Conservation (phyloP, 345 rosid species). For the Anastatica hierochuntica region DNA sequence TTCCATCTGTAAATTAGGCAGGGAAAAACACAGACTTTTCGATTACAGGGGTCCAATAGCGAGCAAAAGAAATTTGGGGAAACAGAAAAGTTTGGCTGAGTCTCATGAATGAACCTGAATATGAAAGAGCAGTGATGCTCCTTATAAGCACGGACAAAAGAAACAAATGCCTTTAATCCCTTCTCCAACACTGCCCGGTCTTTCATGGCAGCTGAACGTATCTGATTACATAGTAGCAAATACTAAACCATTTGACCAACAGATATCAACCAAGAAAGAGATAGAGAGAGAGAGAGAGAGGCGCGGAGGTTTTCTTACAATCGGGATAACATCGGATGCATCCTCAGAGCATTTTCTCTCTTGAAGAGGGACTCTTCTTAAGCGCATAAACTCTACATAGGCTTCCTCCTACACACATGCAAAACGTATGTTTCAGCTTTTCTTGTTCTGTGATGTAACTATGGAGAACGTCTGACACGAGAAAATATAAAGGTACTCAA, state of each 20-base stretch:
- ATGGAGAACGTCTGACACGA: neutral
- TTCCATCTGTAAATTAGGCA: constrained; percentile 56
- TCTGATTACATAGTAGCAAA: constrained; percentile 28
- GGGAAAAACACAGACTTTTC: neutral
- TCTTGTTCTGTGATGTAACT: neutral
- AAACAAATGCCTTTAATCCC: constrained; percentile 89
- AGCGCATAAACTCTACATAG: constrained; percentile 70
- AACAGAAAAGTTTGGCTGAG: neutral
- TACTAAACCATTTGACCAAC: constrained; percentile 1
- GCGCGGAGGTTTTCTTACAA: constrained; percentile 29
- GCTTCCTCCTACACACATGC: constrained; percentile 64
- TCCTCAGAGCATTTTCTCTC: constrained; percentile 44
- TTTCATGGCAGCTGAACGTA: constrained; percentile 56
- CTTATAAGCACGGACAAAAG: constrained; percentile 78
- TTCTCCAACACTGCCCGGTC: constrained; percentile 91
- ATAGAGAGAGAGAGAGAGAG: constrained; percentile 6
- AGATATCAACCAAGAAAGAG: neutral
- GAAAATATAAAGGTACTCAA: neutral
- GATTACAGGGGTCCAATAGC: neutral
- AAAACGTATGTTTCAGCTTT: constrained; percentile 1
- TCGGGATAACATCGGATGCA: constrained; percentile 56
- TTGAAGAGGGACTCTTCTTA: constrained; percentile 71
- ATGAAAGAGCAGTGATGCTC: constrained; percentile 86
- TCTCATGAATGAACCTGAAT: constrained; percentile 45
- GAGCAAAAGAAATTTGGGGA: neutral